Evolutionary conservation across 441 rosid genomes (phyloP), one percentile per base, ranked within the genome.

Genomic region (Adansonia madagascariensis): DNA sequence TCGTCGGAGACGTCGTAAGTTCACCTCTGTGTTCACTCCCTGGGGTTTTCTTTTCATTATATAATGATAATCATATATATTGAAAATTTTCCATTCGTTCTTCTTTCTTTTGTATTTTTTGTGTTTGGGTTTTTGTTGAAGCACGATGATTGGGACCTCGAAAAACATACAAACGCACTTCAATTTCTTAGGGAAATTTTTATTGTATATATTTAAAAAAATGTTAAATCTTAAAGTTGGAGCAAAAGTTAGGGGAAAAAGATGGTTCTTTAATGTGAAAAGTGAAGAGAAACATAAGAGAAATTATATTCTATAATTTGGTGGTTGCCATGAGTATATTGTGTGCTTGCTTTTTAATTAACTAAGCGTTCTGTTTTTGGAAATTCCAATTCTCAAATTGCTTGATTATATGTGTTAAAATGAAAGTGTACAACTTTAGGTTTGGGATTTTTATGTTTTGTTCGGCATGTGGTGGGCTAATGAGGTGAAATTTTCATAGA

Each of bases 141-240:
- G 98, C 98, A 91, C 81, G 98, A 91, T 63, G 84, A 84, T 72
- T 95, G 98, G 97, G 78, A 86, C 81, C 83, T 90, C 31, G 89
- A 86, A 77, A 94, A 93, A 83, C 98, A 95, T 82, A 83, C 83
- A 31, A 91, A 86, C 77, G 98, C 98, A 15, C 98, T 95, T 77
- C 93, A 79, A 70, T 68, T 83, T 27, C 78, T 95, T 52, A 86
- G 87, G 93, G 98, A 92, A 78, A 6, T 69, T 73, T 11, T 43
- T 35, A 15, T 11, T 46, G 27, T 24, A 24, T 24, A 24, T 24
- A 24, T 24, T 24, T 24, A 24, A 24, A 0, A n/a, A 41, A 41
- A 41, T 4, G 7, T 41, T 41, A 52, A 52, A 52, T 52, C 3
- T 15, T 12, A 52, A 52, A 14, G 6, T 14, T 60, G n/a, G 4